These are phyloP conservation scores for Kalmusia sp. DNA, from an alignment of 2,329 filamentous ascomycete genomes.

Conservation along the genomic window DNA sequence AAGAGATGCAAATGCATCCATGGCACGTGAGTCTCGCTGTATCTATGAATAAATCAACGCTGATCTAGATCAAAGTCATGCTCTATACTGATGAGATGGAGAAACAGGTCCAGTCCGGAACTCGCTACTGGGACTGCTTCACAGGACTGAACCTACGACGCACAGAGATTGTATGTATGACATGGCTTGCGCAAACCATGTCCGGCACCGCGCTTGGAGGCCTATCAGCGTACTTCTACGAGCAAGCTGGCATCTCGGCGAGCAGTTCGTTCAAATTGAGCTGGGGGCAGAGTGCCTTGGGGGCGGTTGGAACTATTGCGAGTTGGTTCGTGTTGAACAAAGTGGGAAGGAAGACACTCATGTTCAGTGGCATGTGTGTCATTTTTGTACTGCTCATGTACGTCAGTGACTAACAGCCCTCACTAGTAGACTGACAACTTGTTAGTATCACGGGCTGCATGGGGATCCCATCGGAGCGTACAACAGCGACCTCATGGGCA, in stretches of 20 bases:
- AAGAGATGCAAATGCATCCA: conserved; percentile 11
- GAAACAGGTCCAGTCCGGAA: conserved; percentile 67
- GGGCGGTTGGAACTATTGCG: neutral
- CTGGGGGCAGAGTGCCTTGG: conserved; percentile 53
- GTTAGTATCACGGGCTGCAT: conserved; percentile 3
- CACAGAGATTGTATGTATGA: conserved; percentile 71
- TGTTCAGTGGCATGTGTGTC: conserved; percentile 5
- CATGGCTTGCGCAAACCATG: conserved; percentile 51
- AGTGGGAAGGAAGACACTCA: conserved; percentile 4
- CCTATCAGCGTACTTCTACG: conserved; percentile 51
- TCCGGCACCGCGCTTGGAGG: conserved; percentile 31
- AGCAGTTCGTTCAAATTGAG: conserved; percentile 48
- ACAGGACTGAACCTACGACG: conserved; percentile 75
- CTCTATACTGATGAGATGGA: conserved; percentile 81
- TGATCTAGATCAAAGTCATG: conserved; percentile 67
- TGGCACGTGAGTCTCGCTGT: conserved; percentile 9
- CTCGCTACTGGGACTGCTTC: conserved; percentile 82
- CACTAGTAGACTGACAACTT: neutral
- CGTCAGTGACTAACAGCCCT: neutral
- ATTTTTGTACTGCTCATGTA: conserved; percentile 5
- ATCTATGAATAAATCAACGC: conserved; percentile 9
- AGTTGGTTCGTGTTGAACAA: conserved; percentile 57
- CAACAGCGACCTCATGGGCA: conserved; percentile 47
- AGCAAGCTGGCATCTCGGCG: conserved; percentile 45
- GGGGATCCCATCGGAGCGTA: neutral